A percentile compares a stretch with the other conserved stretches of the same genome.
Evolutionary conservation across 495 filamentous ascomycete species (phyloP).

Genomic region (Hyaloscypha hepaticicola): DNA sequence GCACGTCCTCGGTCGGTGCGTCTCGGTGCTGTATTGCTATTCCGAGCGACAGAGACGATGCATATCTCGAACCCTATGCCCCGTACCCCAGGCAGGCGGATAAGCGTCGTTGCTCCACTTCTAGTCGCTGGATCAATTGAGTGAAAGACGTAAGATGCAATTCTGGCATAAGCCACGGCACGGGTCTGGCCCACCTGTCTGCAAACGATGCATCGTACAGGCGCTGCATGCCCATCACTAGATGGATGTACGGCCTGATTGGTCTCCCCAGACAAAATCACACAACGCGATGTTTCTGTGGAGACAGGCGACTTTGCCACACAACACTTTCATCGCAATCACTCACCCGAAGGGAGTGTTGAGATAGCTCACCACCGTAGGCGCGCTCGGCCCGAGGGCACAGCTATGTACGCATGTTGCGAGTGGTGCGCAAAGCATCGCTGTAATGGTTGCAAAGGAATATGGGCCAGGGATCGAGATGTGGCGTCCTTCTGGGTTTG

Average conservation of each 20-base stretch:
- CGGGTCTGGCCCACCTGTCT: slow-evolving; percentile 4
- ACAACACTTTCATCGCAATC: neutral
- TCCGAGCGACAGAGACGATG: neutral
- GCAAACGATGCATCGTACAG: neutral
- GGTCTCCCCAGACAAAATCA: neutral
- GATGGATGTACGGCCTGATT: neutral
- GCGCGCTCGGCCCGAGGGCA: neutral
- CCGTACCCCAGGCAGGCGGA: neutral
- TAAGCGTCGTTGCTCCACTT: neutral
- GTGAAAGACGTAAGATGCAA: neutral
- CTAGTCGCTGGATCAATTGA: slow-evolving; percentile 6
- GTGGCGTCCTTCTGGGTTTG: neutral
- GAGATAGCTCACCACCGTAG: neutral
- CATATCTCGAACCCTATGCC: neutral
- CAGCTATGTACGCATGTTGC: neutral
- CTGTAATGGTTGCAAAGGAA: neutral
- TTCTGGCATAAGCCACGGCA: slow-evolving; percentile 5
- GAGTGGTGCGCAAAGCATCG: slow-evolving; percentile 2
- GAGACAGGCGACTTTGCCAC: neutral
- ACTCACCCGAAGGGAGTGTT: neutral
- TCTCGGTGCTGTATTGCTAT: neutral
- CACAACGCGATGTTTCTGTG: neutral
- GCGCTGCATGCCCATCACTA: neutral
- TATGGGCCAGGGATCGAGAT: neutral
- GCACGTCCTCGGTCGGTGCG: neutral